Evolutionary conservation across 768 basidiomycete genomes (phyloP).

Genomic region (Amanita jacksonii): DNA sequence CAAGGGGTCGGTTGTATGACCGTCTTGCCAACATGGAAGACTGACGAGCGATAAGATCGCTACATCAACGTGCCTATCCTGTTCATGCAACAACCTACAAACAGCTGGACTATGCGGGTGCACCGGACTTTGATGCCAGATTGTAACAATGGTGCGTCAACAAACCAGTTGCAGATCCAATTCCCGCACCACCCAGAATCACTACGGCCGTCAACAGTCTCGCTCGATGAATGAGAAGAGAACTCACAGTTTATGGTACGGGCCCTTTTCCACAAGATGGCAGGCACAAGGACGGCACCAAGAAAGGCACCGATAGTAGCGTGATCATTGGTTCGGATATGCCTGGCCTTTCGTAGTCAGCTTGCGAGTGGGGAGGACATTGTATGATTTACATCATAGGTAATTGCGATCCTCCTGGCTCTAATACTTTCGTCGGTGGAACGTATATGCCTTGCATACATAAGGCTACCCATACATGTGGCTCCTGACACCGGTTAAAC

Average conservation of each 20-base stretch:
- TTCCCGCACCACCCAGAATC: background rate
- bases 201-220: too few relatives aligned
- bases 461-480: slow-evolving; percentile 42
- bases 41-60: too few relatives aligned
- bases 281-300: slow-evolving; percentile 53
- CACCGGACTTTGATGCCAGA: background rate
- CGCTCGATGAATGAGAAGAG: background rate
- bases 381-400: slow-evolving; percentile 43
- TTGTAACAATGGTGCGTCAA: background rate
- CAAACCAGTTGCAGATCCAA: background rate
- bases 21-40: too few relatives aligned
- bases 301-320: slow-evolving; percentile 65
- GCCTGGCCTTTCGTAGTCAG: slow-evolving; percentile 32
- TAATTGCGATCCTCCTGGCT: slow-evolving; percentile 36
- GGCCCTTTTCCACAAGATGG: slow-evolving; percentile 66
- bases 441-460: slow-evolving; percentile 50
- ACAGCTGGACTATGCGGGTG: too few relatives aligned
- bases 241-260: slow-evolving; percentile 47
- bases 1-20: too few relatives aligned
- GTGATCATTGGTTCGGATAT: slow-evolving; percentile 62
- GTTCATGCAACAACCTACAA: too few relatives aligned
- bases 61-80: too few relatives aligned
- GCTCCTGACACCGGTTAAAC: slow-evolving; percentile 27
- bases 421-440: slow-evolving; percentile 41
- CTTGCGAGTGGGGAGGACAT: background rate